phyloP scores from a whole-genome alignment of 345 rosid genomes.

The Excoecaria agallocha region DNA sequence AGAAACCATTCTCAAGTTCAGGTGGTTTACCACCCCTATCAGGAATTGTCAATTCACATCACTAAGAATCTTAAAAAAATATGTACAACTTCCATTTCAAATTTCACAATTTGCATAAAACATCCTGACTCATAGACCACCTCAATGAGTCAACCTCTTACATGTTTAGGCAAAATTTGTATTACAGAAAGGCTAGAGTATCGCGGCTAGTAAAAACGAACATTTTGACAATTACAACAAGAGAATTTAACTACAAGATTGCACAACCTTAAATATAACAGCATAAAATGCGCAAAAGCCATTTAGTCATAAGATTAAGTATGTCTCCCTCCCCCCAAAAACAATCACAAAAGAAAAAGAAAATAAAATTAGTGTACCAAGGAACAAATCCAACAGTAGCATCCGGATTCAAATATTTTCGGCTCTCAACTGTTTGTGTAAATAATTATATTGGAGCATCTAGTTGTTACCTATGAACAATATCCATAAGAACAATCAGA shows the following conservation, averaged over 20 bases:
- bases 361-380: not conserved
- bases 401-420: not conserved
- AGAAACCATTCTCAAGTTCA: not conserved
- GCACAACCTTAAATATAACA: not conserved
- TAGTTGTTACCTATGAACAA: constrained; percentile 78
- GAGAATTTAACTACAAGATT: not conserved
- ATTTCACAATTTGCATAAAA: not conserved
- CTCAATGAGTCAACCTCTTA: too few relatives aligned
- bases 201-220: not conserved
- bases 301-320: not conserved
- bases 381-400: not conserved
- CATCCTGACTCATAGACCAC: too few relatives aligned
- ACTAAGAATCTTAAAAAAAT: not conserved
- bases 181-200: not conserved
- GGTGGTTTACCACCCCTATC: not conserved
- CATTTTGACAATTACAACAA: not conserved
- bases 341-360: not conserved
- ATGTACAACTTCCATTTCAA: not conserved
- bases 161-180: too few relatives aligned
- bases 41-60: not conserved
- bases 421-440: constrained; percentile 2
- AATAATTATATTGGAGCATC: not conserved
- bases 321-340: not conserved
- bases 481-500: constrained; percentile 94
- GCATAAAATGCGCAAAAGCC: too few relatives aligned